Percentiles rank a stretch among this genome's conserved stretches.
phyloP scores from a whole-genome alignment of 805 yeast genomes.

The Isabelozyma rhagii region DNA sequence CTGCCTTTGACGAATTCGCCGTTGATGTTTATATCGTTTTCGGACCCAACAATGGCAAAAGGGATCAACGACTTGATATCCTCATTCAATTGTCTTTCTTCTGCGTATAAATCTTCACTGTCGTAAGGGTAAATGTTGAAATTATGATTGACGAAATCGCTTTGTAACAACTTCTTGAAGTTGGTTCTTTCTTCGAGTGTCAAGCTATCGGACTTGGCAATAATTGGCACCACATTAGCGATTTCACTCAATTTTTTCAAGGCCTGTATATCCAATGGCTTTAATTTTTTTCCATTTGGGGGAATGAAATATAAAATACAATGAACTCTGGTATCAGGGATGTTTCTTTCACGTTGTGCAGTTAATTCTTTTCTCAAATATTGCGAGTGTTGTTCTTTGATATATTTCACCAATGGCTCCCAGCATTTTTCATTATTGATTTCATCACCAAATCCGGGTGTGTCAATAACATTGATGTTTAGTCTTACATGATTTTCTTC shows the following conservation, averaged over 20 bases:
- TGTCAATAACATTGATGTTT: constrained; percentile 85
- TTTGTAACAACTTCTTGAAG: constrained; percentile 74
- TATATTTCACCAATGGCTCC: constrained; percentile 93
- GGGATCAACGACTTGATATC: constrained; percentile 78
- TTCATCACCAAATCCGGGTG: constrained; percentile 98
- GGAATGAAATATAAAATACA: constrained; percentile 87
- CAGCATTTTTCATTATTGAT: constrained; percentile 92
- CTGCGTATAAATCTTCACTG: constrained; percentile 62
- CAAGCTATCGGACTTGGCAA: constrained; percentile 89
- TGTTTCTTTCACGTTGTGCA: constrained; percentile 82
- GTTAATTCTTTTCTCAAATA: constrained; percentile 91
- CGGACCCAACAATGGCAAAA: constrained; percentile 93
- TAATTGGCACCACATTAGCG: constrained; percentile 91
- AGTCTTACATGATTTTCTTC: constrained; percentile 85
- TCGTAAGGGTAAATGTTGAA: constrained; percentile 86
- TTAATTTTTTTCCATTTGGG: constrained; percentile 85
- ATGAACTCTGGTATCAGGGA: constrained; percentile 89
- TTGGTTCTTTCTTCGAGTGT: constrained; percentile 80
- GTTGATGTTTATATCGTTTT: constrained; percentile 66
- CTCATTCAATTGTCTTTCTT: constrained; percentile 68
- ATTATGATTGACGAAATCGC: constrained; percentile 68
- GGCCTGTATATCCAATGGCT: constrained; percentile 77
- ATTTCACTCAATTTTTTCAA: constrained; percentile 82
- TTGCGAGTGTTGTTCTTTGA: constrained; percentile 91
- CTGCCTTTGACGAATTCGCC: constrained; percentile 87